phyloP scores from a whole-genome alignment of 2,329 filamentous ascomycete species.

The Monilinia laxa region DNA sequence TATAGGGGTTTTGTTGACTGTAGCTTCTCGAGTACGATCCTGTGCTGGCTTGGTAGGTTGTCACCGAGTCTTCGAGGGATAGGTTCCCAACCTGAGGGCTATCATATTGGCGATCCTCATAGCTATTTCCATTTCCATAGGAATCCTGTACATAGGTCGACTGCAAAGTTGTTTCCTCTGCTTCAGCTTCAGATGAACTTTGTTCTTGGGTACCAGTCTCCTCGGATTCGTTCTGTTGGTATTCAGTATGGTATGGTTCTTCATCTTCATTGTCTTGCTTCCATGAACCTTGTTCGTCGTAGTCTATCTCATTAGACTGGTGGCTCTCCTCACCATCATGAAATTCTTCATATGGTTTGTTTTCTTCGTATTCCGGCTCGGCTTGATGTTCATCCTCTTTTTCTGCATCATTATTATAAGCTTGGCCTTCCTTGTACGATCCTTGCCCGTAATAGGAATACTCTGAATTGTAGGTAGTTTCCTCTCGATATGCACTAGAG shows the following conservation, averaged over 20 bases:
- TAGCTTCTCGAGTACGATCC: neutral
- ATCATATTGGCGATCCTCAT: neutral
- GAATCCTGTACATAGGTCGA: neutral
- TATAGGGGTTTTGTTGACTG: neutral
- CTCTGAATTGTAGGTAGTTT: neutral
- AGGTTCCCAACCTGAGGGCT: neutral
- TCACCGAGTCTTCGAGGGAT: neutral
- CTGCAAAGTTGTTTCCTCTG: neutral
- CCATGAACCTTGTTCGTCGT: neutral
- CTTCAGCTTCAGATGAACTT: neutral
- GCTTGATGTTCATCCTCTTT: neutral
- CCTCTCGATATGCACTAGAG: neutral
- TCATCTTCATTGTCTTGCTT: neutral
- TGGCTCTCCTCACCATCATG: neutral
- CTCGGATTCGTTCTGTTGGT: neutral
- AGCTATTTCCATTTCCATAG: too few relatives aligned
- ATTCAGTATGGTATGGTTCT: neutral
- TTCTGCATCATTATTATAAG: neutral
- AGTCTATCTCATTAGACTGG: neutral
- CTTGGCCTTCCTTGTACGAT: neutral
- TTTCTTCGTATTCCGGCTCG: neutral
- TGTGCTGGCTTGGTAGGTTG: neutral
- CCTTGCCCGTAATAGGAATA: neutral
- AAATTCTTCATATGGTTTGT: neutral
- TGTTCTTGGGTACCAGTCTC: neutral